phyloP scores from a whole-genome alignment of 2,329 filamentous ascomycete genomes.

The Apiospora koreana region DNA sequence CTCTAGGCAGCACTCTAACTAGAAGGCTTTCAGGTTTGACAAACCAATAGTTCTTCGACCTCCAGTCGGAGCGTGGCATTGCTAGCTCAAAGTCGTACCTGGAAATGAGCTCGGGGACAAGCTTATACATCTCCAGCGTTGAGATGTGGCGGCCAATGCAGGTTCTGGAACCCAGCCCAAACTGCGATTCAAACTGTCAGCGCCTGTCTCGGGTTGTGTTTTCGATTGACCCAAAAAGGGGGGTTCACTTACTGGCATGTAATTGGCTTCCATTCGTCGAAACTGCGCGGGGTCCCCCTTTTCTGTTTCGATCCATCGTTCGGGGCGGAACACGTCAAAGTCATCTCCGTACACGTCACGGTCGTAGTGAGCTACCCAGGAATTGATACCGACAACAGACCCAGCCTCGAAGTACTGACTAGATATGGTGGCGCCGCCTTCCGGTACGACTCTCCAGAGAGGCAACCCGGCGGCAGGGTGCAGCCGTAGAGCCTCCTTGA shows the following conservation, averaged over 20 bases:
- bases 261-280: not conserved
- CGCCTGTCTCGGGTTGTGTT: no score
- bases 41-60: not conserved
- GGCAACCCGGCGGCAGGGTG: not conserved
- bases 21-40: not conserved
- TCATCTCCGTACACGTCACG: slow-evolving; percentile 29
- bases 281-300: not conserved
- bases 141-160: not conserved
- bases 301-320: slow-evolving; percentile 30
- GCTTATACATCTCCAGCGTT: not conserved
- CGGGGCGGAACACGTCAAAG: slow-evolving; percentile 32
- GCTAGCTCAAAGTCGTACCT: not conserved
- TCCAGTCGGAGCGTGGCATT: not conserved
- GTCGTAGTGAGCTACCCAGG: slow-evolving; percentile 28
- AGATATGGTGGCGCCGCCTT: slow-evolving; percentile 12
- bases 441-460: slow-evolving; percentile 14
- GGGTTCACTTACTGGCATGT: not conserved
- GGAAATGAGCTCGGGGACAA: not conserved
- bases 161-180: not conserved
- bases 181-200: not conserved
- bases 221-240: not conserved
- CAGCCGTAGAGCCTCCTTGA: slow-evolving; percentile 14
- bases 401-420: slow-evolving; percentile 32
- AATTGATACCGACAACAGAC: slow-evolving; percentile 33
- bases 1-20: not conserved